Evolutionary conservation across 2,329 filamentous ascomycete genomes (phyloP), one percentile per base, ranked within the genome.

Genomic region (Blumeria graminis): DNA sequence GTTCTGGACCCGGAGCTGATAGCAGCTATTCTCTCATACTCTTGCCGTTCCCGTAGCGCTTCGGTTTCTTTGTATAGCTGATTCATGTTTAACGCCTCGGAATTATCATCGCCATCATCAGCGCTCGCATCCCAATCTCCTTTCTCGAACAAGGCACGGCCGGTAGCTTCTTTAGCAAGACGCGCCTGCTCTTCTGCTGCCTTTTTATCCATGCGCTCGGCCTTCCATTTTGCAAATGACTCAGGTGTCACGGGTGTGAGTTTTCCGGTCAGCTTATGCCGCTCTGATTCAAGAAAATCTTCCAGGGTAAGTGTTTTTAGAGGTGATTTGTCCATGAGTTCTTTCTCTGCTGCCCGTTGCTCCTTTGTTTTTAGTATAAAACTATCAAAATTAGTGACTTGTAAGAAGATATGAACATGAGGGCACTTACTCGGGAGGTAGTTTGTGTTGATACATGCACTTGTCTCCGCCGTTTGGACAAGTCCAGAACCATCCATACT

Each of bases 401-500:
- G 38, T 39, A 43, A 39, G 22, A 28, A 4, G 55, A 9, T 41
- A 6, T 14, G 43, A 13, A 3, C 9, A 58, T 32, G 34, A 34
- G 10, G 45, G 32, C 39, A 78, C 84, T 66, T 79, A 93, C 86
- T 92, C 92, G 66, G 89, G 85, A 63, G 93, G 92, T 64, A 98
- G 76, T 65, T 85, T 88, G 70, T 98, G 92, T 71, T 85, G 89
- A 69, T 98, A 98, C 83, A 92, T 96, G 84, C 92, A 98, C 71
- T 94, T 86, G 68, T 98, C 84, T 61, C 86, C 90, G 61, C 88
- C 89, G 66, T 96, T 96, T 51, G 92, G 92, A 76, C 92, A 98
- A 58, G 81, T 76, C 92, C 92, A 98, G 72, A 98, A 96, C 92
- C 92, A 98, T 60, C 92, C 92, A 65, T 98, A 98, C 71, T 96